phyloP scores from a whole-genome alignment of 2,329 filamentous ascomycete species.

The Arachnomyces sp. region DNA sequence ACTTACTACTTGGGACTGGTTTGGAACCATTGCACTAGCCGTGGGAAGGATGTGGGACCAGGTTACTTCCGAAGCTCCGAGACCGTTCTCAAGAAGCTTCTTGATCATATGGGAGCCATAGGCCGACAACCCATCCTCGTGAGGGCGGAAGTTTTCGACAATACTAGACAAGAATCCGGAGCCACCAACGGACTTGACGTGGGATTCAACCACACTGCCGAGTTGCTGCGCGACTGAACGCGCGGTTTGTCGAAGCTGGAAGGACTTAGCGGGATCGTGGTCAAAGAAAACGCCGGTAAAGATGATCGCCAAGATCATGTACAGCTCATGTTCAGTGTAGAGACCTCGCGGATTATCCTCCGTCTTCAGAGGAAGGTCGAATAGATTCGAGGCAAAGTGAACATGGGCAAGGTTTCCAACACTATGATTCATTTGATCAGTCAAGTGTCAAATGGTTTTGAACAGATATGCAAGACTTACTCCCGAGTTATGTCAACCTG shows the following conservation, averaged over 20 bases:
- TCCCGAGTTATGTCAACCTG: conserved; percentile 21
- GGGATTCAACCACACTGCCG: conserved; percentile 41
- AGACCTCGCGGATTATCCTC: conserved; percentile 15
- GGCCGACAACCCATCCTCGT: conserved; percentile 50
- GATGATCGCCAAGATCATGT: conserved; percentile 18
- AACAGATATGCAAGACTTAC: neutral
- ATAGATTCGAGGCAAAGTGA: conserved; percentile 21
- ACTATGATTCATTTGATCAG: conserved; percentile 8
- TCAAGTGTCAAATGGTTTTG: neutral
- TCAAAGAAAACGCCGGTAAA: conserved; percentile 25
- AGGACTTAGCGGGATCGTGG: conserved; percentile 17
- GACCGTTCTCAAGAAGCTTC: conserved; percentile 55
- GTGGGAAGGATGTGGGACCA: conserved; percentile 65
- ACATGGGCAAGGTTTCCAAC: conserved; percentile 24
- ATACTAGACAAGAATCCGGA: conserved; percentile 50
- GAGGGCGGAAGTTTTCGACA: conserved; percentile 41
- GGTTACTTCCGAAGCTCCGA: conserved; percentile 59
- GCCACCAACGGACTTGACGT: conserved; percentile 54
- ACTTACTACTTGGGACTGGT: conserved; percentile 59
- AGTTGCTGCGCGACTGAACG: conserved; percentile 14
- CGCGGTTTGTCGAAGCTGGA: conserved; percentile 15
- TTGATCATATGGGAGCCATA: conserved; percentile 62
- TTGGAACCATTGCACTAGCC: conserved; percentile 59
- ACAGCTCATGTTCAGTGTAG: conserved; percentile 17
- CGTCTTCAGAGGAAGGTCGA: conserved; percentile 20